Evolutionary conservation across 768 basidiomycete species (phyloP), one percentile per base, ranked within the genome.

Genomic region (Multifurca ochricompacta): DNA sequence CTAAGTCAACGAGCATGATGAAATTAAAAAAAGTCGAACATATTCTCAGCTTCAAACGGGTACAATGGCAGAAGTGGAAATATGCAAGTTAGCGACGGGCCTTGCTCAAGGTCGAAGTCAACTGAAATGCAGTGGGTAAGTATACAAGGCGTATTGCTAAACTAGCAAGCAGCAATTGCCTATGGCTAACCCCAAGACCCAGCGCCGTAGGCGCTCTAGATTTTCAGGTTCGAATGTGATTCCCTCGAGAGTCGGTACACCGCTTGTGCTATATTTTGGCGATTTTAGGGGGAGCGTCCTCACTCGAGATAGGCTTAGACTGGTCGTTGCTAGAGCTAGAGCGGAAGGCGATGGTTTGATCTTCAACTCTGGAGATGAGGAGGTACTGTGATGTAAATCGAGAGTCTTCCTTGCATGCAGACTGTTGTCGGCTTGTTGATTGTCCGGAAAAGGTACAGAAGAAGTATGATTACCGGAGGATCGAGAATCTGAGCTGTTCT

Each of bases 101-200:
- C 92, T 44, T 85, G 71, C 59, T 95, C 92, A 42, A 92, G 68
- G 69, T 96, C 92, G 64, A 96, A 96, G 60, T 93, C 83, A 34
- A 91, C 87, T 89, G 56, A 14, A 52, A 55, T 43, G 30, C 28
- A 68, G 21, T 40, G 21, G 31, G 46, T 52, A 52, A 55, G 28
- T 25, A 53, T 32, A 31, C 30, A 19, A 10, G 3, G 30, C 19
- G 30, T 32, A 41, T 9, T 46, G 39, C 19, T 18, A 48, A 16
- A 30, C 34, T 27, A 54, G 43, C n/a, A 44, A 36, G 19, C 27
- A 9, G 18, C n/a, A 56, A 74, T 60, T 65, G 77, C 85, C 87
- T 49, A 88, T 73, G 41, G 76, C 80, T 44, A 90, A 74, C 14
- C 82, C 74, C 51, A 85, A 66, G 2, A 82, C 78, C 88, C 88